A percentile compares a stretch with the other conserved stretches of the same genome.
Evolutionary conservation across 345 rosid genomes (phyloP).

Genomic region (Bruguiera parviflora): DNA sequence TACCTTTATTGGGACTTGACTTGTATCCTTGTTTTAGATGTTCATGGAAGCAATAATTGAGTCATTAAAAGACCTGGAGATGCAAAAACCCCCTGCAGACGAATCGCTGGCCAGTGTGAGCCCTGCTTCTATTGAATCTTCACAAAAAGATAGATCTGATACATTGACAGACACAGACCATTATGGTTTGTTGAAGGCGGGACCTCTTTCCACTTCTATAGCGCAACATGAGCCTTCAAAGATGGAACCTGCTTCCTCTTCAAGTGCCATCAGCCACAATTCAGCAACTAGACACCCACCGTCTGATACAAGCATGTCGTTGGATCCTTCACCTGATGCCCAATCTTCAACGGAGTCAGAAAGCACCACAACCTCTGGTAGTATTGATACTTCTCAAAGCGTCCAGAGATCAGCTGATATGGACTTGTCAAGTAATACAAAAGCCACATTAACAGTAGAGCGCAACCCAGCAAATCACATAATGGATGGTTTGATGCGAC

Average conservation of each 20-base stretch:
- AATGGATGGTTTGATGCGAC: conserved; percentile 77
- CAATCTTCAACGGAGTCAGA: conserved; percentile 28
- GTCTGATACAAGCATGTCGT: conserved; percentile 27
- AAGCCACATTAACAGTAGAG: conserved; percentile 71
- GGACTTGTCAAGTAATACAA: conserved; percentile 67
- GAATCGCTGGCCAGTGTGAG: conserved; percentile 13
- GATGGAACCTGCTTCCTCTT: conserved; percentile 32
- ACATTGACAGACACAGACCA: conserved; percentile 11
- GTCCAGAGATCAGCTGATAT: conserved; percentile 36
- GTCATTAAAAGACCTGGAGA: conserved; percentile 62
- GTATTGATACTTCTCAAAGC: conserved; percentile 31
- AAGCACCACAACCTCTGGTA: conserved; percentile 29
- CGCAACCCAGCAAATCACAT: conserved; percentile 59
- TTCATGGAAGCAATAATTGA: conserved; percentile 74
- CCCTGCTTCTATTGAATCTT: conserved; percentile 26
- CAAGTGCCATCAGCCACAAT: conserved; percentile 18
- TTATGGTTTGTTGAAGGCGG: background rate
- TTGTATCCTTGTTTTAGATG: conserved; percentile 52
- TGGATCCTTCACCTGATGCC: conserved; percentile 16
- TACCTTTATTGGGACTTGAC: background rate
- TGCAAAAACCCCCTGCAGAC: conserved; percentile 18
- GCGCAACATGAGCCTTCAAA: conserved; percentile 26
- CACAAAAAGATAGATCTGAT: conserved; percentile 21
- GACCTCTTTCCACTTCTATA: background rate
- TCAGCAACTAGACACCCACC: conserved; percentile 30